phyloP scores from a whole-genome alignment of 208 protist genomes.

The Trypanosoma avium region DNA sequence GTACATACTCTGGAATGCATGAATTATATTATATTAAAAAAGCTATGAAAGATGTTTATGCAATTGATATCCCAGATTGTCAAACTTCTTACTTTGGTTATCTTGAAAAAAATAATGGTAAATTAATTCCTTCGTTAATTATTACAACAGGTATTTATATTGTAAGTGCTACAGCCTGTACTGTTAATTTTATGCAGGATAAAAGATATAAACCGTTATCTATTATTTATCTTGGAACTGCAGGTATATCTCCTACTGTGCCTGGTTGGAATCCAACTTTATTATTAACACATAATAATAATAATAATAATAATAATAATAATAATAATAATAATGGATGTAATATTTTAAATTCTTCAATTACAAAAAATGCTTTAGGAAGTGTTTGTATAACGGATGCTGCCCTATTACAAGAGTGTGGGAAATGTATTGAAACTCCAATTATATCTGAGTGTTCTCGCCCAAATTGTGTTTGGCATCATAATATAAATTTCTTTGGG shows the following conservation, averaged over 20 bases:
- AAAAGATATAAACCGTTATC: slow-evolving; percentile 41
- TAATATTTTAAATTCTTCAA: no score
- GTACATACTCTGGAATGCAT: slow-evolving; percentile 51
- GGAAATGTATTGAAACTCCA: slow-evolving; percentile 44
- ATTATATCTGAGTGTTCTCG: slow-evolving; percentile 44
- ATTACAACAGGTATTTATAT: slow-evolving; percentile 56
- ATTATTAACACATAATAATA: no score
- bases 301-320: no score
- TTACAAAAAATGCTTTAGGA: slow-evolving; percentile 55
- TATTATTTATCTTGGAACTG: slow-evolving; percentile 50
- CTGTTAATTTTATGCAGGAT: slow-evolving; percentile 40
- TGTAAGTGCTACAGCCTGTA: slow-evolving; percentile 38
- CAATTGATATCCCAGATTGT: slow-evolving; percentile 31
- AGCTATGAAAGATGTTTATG: slow-evolving; percentile 41
- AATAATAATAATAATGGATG: no score
- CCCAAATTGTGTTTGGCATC: slow-evolving; percentile 49
- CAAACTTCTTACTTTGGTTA: slow-evolving; percentile 44
- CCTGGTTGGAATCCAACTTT: slow-evolving; percentile 35
- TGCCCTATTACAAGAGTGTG: slow-evolving; percentile 51
- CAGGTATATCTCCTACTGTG: slow-evolving; percentile 56
- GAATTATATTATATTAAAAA: slow-evolving; percentile 49
- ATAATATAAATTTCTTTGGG: slow-evolving; percentile 40
- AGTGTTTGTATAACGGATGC: slow-evolving; percentile 60
- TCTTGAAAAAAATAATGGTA: slow-evolving; percentile 35
- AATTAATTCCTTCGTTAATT: slow-evolving; percentile 38